Conservation (phyloP, 106 monocot genomes). For the Xerophyta viscosa region DNA sequence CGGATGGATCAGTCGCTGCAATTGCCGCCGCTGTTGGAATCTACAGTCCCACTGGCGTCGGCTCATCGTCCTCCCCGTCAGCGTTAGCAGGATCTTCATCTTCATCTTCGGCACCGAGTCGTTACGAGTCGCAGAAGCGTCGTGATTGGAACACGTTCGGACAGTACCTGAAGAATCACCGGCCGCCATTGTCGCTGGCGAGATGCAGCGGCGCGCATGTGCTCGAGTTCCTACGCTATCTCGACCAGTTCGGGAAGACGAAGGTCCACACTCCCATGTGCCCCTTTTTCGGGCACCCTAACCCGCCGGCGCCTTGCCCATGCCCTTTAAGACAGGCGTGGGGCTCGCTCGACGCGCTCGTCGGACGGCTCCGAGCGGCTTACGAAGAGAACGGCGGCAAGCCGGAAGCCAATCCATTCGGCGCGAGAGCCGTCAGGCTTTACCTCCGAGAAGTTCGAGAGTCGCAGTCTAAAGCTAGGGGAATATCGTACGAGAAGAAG, state of each 20-base stretch:
- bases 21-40: too few species aligned
- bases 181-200: slow-evolving; percentile 4
- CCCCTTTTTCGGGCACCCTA: slow-evolving; percentile 12
- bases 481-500: slow-evolving; percentile 9
- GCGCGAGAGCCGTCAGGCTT: slow-evolving; percentile 9
- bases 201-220: slow-evolving; percentile 11
- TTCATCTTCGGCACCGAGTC: slow-evolving; percentile 1
- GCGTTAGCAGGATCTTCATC: too few species aligned
- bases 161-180: slow-evolving; percentile 16
- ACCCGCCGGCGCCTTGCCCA: slow-evolving; percentile 12
- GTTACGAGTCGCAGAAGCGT: slow-evolving; percentile 12
- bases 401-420: slow-evolving; percentile 11
- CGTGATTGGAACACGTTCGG: slow-evolving; percentile 16
- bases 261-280: slow-evolving; percentile 10
- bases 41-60: neutral
- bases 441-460: slow-evolving; percentile 11
- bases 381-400: slow-evolving; percentile 13
- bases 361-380: slow-evolving; percentile 9
- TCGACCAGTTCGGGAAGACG: slow-evolving; percentile 15
- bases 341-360: slow-evolving; percentile 10
- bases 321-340: slow-evolving; percentile 9
- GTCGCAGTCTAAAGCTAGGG: slow-evolving; percentile 4
- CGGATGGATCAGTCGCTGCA: neutral
- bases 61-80: neutral
- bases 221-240: slow-evolving; percentile 11